These are phyloP conservation scores for Grosmannia huntii DNA, from an alignment of 2,329 filamentous ascomycete species.

Conservation along the genomic window DNA sequence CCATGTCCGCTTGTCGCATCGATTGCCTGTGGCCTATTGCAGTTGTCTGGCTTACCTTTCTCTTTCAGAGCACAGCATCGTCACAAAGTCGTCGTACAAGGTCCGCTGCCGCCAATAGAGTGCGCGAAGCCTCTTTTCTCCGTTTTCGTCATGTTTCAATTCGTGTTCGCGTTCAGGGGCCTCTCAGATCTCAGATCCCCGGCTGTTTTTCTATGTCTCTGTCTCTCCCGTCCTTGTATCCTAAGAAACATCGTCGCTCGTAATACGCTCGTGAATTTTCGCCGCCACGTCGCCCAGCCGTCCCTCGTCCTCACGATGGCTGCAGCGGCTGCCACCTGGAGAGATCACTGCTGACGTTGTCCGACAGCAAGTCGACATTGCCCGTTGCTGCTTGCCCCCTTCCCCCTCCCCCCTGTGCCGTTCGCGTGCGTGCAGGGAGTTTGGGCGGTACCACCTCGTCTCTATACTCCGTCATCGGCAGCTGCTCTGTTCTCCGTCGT, in stretches of 20 bases:
- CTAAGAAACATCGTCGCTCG: not conserved
- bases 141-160: not conserved
- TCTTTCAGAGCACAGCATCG: not conserved
- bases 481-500: slow-evolving; percentile 4
- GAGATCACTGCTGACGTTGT: slow-evolving; percentile 31
- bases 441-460: slow-evolving; percentile 9
- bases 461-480: not conserved
- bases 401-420: slow-evolving; percentile 1
- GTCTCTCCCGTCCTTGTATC: not conserved
- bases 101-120: not conserved
- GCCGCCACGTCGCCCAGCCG: not conserved
- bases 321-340: slow-evolving; percentile 44
- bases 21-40: no score
- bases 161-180: not conserved
- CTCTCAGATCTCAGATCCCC: not conserved
- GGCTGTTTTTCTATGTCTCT: not conserved
- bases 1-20: no score
- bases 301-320: slow-evolving; percentile 20
- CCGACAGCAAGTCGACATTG: slow-evolving; percentile 31
- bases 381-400: not conserved
- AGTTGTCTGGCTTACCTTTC: not conserved
- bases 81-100: not conserved
- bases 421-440: slow-evolving; percentile 14
- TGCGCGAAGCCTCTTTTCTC: not conserved
- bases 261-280: no score